Evolutionary conservation across 2,329 filamentous ascomycete species (phyloP).

Genomic region (Xylariaceae sp.): DNA sequence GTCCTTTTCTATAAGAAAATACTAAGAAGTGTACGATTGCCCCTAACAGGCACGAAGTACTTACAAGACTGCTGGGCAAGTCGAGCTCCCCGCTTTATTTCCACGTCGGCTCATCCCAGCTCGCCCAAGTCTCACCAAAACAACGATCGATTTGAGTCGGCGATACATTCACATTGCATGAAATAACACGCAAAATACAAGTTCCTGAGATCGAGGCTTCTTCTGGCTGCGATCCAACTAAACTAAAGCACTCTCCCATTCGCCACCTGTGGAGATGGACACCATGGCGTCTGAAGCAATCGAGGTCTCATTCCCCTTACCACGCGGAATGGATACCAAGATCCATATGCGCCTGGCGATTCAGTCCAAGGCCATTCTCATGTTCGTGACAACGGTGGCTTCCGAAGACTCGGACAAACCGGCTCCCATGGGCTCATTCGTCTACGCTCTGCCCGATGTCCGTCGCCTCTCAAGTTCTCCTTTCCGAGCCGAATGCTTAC

Average conservation of each 20-base stretch:
- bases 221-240: neutral
- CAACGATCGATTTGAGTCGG: no score
- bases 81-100: no score
- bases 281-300: slow-evolving; percentile 25
- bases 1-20: no score
- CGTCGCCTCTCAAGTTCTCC: slow-evolving; percentile 23
- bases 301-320: slow-evolving; percentile 57
- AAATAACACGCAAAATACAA: no score
- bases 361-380: slow-evolving; percentile 52
- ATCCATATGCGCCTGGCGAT: slow-evolving; percentile 58
- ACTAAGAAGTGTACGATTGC: no score
- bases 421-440: slow-evolving; percentile 75
- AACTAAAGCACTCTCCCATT: neutral
- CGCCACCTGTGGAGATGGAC: slow-evolving; percentile 19
- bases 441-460: slow-evolving; percentile 91
- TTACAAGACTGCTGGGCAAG: no score
- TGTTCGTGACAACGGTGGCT: slow-evolving; percentile 59
- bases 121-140: no score
- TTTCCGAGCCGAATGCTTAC: slow-evolving; percentile 1
- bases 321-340: slow-evolving; percentile 56
- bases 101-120: no score
- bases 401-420: slow-evolving; percentile 48
- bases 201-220: no score
- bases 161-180: no score
- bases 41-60: no score